Percentiles rank a stretch among this genome's conserved stretches.
These are phyloP conservation scores for Jatropha podagrica DNA, from an alignment of 441 rosid species.

Conservation along the genomic window DNA sequence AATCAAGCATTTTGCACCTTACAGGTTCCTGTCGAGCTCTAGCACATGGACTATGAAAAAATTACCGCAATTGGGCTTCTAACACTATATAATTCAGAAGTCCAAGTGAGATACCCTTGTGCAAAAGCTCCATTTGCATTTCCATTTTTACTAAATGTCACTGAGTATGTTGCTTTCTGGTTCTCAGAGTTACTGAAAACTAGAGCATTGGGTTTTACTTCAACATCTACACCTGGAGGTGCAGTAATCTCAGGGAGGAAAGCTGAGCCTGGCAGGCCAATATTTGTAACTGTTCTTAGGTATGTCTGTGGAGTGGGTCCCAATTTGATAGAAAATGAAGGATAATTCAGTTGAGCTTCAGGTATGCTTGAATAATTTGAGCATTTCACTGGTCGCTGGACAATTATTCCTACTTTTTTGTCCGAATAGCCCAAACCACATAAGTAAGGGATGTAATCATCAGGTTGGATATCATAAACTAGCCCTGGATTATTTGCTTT, in stretches of 20 bases:
- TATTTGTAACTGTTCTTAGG: constrained; percentile 46
- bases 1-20: background rate
- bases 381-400: constrained; percentile 26
- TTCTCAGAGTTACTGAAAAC: constrained; percentile 27
- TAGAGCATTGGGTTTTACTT: constrained; percentile 30
- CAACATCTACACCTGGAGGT: constrained; percentile 35
- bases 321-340: constrained; percentile 45
- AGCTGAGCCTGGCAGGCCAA: constrained; percentile 29
- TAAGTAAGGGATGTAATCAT: background rate
- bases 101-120: constrained; percentile 38
- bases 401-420: constrained; percentile 26
- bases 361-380: constrained; percentile 28
- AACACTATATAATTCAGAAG: constrained; percentile 15
- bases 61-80: constrained; percentile 34
- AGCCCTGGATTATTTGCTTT: too few relatives aligned
- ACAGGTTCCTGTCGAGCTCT: background rate
- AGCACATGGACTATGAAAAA: background rate
- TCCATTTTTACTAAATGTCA: constrained; percentile 24
- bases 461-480: too few relatives aligned
- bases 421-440: constrained; percentile 43
- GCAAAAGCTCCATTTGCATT: background rate
- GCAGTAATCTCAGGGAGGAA: constrained; percentile 18
- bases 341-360: constrained; percentile 51
- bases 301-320: constrained; percentile 29
- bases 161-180: constrained; percentile 38